Percentiles rank a stretch among this genome's conserved stretches.
These are phyloP conservation scores for Chrysosporium keratinophilum DNA, from an alignment of 2,329 filamentous ascomycete species.

Conservation along the genomic window DNA sequence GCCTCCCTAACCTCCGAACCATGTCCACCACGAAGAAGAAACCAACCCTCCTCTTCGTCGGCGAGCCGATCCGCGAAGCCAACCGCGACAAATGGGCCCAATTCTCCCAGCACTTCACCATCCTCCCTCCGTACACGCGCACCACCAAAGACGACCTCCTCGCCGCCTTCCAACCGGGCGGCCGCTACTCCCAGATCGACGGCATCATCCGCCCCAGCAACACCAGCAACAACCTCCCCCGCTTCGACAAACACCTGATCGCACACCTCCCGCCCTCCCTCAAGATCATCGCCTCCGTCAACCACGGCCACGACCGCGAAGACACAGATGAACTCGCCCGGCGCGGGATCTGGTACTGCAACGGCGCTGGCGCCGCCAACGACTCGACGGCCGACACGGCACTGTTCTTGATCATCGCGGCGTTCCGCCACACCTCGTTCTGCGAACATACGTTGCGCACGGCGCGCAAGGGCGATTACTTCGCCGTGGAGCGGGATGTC, in stretches of 20 bases:
- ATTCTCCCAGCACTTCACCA: slow-evolving; percentile 14
- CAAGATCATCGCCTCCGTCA: slow-evolving; percentile 16
- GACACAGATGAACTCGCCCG: slow-evolving; percentile 16
- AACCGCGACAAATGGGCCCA: slow-evolving; percentile 12
- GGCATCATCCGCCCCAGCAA: slow-evolving; percentile 15
- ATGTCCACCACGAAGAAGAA: too few relatives aligned
- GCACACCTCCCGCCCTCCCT: slow-evolving; percentile 13
- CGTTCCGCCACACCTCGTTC: slow-evolving; percentile 14
- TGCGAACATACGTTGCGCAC: slow-evolving; percentile 14
- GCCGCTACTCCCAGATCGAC: slow-evolving; percentile 15
- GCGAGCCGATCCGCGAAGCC: slow-evolving; percentile 12
- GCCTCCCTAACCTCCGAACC: too few relatives aligned
- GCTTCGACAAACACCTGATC: slow-evolving; percentile 15
- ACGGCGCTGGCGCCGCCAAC: slow-evolving; percentile 14
- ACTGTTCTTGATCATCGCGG: slow-evolving; percentile 16
- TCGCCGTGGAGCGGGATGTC: slow-evolving; percentile 10
- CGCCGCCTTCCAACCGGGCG: slow-evolving; percentile 9
- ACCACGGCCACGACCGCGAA: slow-evolving; percentile 16
- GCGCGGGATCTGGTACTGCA: slow-evolving; percentile 16
- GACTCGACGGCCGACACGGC: slow-evolving; percentile 17
- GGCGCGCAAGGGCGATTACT: slow-evolving; percentile 13
- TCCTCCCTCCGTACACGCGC: slow-evolving; percentile 12
- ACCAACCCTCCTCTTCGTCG: slow-evolving; percentile 15
- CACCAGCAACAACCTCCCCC: slow-evolving; percentile 9
- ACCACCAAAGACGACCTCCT: slow-evolving; percentile 14